phyloP scores from a whole-genome alignment of 176 grass and related monocot genomes.

The Carex littledalei region DNA sequence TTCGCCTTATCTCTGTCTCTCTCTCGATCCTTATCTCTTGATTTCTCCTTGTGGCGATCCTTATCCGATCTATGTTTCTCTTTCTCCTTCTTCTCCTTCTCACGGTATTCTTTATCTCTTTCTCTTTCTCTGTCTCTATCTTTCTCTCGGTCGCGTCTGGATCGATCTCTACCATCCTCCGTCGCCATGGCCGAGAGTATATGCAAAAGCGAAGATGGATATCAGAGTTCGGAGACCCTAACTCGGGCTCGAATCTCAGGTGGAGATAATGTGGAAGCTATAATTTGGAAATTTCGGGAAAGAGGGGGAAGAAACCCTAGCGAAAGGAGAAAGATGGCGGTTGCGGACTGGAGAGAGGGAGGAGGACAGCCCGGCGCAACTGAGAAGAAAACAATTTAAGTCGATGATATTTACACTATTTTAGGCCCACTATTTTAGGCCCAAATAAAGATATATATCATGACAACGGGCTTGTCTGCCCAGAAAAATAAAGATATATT shows the following conservation, averaged over 20 bases:
- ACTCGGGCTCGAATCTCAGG: not conserved
- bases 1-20: not conserved
- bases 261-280: not conserved
- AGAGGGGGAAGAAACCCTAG: not conserved
- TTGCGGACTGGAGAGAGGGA: not conserved
- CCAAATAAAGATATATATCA: not conserved
- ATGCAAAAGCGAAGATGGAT: not conserved
- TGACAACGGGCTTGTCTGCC: too few relatives aligned
- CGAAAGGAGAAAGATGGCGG: not conserved
- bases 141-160: slow-evolving; percentile 12
- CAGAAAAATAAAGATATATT: too few relatives aligned
- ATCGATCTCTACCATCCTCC: slow-evolving; percentile 17
- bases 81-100: slow-evolving; percentile 30
- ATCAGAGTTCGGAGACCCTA: not conserved
- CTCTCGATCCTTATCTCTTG: not conserved
- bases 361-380: not conserved
- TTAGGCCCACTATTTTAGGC: not conserved
- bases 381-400: not conserved
- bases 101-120: not conserved
- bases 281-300: not conserved
- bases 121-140: slow-evolving; percentile 3
- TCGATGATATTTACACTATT: not conserved
- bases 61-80: slow-evolving; percentile 34
- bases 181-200: not conserved
- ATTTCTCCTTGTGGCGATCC: slow-evolving; percentile 24